Conservation (phyloP, 768 basidiomycete species). For the Pleurotus sapidus region DNA sequence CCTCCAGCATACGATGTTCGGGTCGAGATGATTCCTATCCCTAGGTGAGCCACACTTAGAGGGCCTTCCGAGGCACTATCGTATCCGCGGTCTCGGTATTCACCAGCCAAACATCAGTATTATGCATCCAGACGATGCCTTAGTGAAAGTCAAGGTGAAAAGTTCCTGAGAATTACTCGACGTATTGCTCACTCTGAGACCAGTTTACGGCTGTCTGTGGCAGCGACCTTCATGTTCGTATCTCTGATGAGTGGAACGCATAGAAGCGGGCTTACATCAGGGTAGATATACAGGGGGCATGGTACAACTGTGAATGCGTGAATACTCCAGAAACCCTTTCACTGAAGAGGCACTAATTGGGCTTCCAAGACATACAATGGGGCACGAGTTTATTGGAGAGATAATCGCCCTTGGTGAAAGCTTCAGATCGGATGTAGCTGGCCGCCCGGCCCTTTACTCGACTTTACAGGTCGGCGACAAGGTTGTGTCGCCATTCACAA, state of each 20-base stretch:
- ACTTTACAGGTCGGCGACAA: conserved; percentile 69
- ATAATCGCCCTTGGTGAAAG: conserved; percentile 64
- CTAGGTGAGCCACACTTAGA: conserved; percentile 28
- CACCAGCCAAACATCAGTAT: conserved; percentile 40
- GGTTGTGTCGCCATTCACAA: conserved; percentile 78
- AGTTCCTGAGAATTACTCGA: neutral
- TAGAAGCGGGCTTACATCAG: neutral
- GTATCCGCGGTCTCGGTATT: neutral
- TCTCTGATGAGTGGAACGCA: neutral
- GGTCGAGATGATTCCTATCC: conserved; percentile 60
- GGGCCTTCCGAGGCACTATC: neutral
- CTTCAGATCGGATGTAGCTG: conserved; percentile 37
- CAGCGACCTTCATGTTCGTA: conserved; percentile 14
- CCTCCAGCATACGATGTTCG: conserved; percentile 70
- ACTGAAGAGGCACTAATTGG: neutral
- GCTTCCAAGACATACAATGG: conserved; percentile 52
- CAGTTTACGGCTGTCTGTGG: conserved; percentile 70
- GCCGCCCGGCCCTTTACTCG: conserved; percentile 61
- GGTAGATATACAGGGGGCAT: conserved; percentile 57
- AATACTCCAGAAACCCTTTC: conserved; percentile 15
- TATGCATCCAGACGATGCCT: conserved; percentile 71
- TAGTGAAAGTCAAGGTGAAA: conserved; percentile 68
- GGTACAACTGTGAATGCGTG: conserved; percentile 51
- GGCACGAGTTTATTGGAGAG: conserved; percentile 79
- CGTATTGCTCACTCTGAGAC: too few relatives aligned